Base-by-base conservation (phyloP, 352 stramenopile genomes). In the Globisporangium rhizosaccharum region DNA sequence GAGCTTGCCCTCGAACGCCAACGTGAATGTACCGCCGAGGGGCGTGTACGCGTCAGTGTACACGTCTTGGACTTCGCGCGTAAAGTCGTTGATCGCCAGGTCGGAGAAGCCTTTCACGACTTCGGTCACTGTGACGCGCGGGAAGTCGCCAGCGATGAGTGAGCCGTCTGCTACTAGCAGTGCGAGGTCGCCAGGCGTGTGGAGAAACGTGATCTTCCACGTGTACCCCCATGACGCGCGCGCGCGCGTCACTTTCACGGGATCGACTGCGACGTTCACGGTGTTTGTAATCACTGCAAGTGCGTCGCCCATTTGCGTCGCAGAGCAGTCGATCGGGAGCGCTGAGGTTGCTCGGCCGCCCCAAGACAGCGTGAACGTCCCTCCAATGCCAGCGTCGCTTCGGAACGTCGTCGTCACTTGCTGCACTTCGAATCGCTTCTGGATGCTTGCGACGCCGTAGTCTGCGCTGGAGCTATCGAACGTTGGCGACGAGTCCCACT, bases 21-120 rank as follows among this genome's bases (percentile, higher is more conserved):
- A 72, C 17, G 69, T 75, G 68, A 98, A 98, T 11, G 68, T 83
- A 0, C 93, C 96, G 15, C 62, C 68, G 0, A 98, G 52, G 10
- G 58, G 37, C 10, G 70, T 66, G 57, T 73, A 65, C 0, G 85
- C 74, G 37, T 86, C 75, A 17, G 90, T 87, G 47, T 69, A 85
- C 39, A 98, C 75, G 26, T 93, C 94, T 72, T 98, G 94, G 25
- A 97, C 82, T 70, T 98, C 96, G 60, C 95, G 86, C 0, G 94
- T 98, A 73, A 97, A 99, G 51, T 95, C 75, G 8, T 88, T 90
- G 11, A 94, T 92, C 44, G 90, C 88, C 28, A 98, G 78, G 65
- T 98, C 91, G 39, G 76, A 76, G 39, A 74, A 84, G 0, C 94
- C 94, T n/a, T 69, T 57, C 0, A 72, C 69, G 17, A 96, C 56